These are phyloP conservation scores for Starmerella vaccinii DNA, from an alignment of 805 yeast species.

Conservation along the genomic window DNA sequence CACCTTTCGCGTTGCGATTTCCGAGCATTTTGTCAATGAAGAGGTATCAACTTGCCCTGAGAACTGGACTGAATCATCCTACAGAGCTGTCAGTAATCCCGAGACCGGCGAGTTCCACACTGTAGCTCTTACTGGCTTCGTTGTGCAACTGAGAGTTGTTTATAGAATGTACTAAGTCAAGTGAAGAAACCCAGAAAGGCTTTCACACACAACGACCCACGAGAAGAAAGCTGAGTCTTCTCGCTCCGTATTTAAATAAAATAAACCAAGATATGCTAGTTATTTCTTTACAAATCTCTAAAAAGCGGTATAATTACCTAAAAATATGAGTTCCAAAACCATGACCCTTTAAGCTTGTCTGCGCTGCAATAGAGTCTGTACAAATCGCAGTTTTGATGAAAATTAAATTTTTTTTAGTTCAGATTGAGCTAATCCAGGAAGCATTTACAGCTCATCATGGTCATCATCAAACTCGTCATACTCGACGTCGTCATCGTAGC, in stretches of 20 bases:
- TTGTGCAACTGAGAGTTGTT: background rate
- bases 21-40: slow-evolving; percentile 40
- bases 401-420: background rate
- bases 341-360: no score
- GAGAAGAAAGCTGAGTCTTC: no score
- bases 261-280: no score
- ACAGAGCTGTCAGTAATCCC: slow-evolving; percentile 44
- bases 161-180: background rate
- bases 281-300: no score
- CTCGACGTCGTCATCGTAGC: slow-evolving; percentile 47
- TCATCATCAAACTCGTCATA: slow-evolving; percentile 26
- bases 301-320: no score
- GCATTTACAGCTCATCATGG: slow-evolving; percentile 22
- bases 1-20: slow-evolving; percentile 77
- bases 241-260: no score
- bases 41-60: slow-evolving; percentile 50
- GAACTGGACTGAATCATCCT: slow-evolving; percentile 78
- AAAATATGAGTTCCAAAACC: no score
- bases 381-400: background rate
- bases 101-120: slow-evolving; percentile 53
- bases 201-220: no score
- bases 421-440: background rate
- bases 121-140: background rate
- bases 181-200: no score
- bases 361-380: no score